Evolutionary conservation across 2,329 filamentous ascomycete genomes (phyloP).

Genomic region (Epichloe coenophiala): DNA sequence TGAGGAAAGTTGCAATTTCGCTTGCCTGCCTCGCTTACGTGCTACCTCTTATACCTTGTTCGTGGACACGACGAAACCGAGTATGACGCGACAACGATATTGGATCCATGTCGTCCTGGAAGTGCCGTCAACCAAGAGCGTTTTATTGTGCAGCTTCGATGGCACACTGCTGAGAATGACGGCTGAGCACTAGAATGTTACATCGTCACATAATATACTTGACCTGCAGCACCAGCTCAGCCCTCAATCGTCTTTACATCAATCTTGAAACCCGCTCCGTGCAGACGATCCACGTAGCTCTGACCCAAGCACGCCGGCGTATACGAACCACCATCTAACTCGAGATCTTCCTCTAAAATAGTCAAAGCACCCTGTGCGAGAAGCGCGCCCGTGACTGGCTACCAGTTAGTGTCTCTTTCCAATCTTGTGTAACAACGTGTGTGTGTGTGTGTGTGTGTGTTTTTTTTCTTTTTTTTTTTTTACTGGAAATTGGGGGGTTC

Average conservation of each 20-base stretch:
- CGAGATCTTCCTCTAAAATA: constrained; percentile 47
- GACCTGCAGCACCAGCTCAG: constrained; percentile 11
- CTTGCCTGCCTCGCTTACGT: not conserved
- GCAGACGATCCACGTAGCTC: constrained; percentile 48
- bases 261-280: constrained; percentile 47
- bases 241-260: constrained; percentile 29
- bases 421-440: not conserved
- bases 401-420: not conserved
- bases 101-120: too few relatives aligned
- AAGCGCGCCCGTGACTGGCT: constrained; percentile 49
- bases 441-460: not conserved
- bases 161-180: not conserved
- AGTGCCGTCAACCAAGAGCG: too few relatives aligned
- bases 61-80: too few relatives aligned
- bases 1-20: not conserved
- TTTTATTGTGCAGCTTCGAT: too few relatives aligned
- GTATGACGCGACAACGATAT: too few relatives aligned
- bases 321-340: constrained; percentile 52
- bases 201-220: not conserved
- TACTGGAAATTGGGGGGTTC: not conserved
- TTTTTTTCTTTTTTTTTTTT: too few relatives aligned
- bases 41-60: too few relatives aligned
- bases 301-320: constrained; percentile 62
- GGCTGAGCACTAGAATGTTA: not conserved
- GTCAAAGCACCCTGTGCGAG: constrained; percentile 51